Evolutionary conservation across 495 filamentous ascomycete genomes (phyloP), one percentile per base, ranked within the genome.

Genomic region (Podospora bellae-mahoneyi): DNA sequence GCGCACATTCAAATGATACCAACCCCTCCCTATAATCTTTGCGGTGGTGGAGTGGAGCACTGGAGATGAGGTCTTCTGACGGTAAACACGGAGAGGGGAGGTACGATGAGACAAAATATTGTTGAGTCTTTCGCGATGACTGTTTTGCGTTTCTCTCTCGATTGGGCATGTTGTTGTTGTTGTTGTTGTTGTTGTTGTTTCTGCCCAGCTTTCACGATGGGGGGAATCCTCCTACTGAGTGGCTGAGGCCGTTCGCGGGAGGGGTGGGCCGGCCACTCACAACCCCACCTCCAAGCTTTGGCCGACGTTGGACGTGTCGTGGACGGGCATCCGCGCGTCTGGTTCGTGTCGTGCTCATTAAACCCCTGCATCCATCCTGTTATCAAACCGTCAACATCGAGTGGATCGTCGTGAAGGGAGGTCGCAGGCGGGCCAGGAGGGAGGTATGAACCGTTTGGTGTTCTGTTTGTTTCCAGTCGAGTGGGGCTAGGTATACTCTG

Each of bases 111-210:
- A 10, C 13, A 48, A 48, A 48, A 48, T 48, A 16, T 48, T 48
- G 39, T 48, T 48, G 39, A 48, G 39, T 48, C 39, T 6, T 64
- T 67, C 73, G 73, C 64, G 69, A 72, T 71, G 66, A 72, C 73
- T 75, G 67, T 75, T 75, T 75, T 18, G 69, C 20, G 27, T 23
- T 20, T 53, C 16, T 13, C 55, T 23, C 71, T 68, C 59, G 72
- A 68, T 65, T 54, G 13, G 69, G 69, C 4, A 1, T 69, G 55
- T 65, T 68, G 67, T 74, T 73, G 71, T 23, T 23, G 20, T 23
- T 69, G 55, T 65, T 68, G 67, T 74, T 73, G 71, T 76, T 76
- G 70, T 74, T 74, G 68, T 76, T 68, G 56, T 72, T 64, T 71
- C 64, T 67, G 39, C 44, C 59, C 60, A 58, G 55, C 55, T 58